Conservation (phyloP, 2,329 filamentous ascomycete species). For the Penicillium brasilianum region DNA sequence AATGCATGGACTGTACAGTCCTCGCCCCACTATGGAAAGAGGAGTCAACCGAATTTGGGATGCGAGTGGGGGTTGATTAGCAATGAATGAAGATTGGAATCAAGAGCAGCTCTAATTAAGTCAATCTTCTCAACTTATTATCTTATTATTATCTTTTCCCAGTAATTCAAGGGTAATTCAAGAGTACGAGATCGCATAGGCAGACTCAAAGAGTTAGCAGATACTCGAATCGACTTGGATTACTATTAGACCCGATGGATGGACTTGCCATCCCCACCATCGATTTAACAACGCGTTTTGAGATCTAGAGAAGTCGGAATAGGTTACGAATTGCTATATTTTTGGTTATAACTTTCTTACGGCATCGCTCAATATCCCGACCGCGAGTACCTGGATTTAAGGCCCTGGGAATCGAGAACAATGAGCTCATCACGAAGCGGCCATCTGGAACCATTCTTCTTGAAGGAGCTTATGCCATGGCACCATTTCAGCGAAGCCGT, state of each 20-base stretch:
- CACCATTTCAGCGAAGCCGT: neutral
- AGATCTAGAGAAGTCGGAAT: no score
- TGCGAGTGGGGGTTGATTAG: neutral
- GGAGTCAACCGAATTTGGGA: neutral
- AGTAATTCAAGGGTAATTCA: no score
- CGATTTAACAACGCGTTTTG: no score
- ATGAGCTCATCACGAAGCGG: neutral
- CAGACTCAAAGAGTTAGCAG: no score
- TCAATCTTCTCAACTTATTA: no score
- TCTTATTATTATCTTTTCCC: no score
- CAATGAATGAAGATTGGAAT: neutral
- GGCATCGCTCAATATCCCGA: no score
- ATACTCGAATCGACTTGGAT: no score
- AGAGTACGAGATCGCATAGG: neutral
- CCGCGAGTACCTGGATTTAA: neutral
- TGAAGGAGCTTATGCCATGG: neutral
- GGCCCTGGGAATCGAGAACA: neutral
- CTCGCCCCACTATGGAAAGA: neutral
- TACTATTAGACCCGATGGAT: neutral
- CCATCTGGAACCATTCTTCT: neutral
- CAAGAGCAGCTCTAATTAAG: neutral
- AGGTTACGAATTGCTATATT: no score
- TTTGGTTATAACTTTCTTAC: no score
- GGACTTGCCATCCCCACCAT: no score
- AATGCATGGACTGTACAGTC: slow-evolving; percentile 1